A percentile compares a stretch with the other conserved stretches of the same genome.
Evolutionary conservation across 106 monocot genomes (phyloP).

Genomic region (Dioscorea alata): DNA sequence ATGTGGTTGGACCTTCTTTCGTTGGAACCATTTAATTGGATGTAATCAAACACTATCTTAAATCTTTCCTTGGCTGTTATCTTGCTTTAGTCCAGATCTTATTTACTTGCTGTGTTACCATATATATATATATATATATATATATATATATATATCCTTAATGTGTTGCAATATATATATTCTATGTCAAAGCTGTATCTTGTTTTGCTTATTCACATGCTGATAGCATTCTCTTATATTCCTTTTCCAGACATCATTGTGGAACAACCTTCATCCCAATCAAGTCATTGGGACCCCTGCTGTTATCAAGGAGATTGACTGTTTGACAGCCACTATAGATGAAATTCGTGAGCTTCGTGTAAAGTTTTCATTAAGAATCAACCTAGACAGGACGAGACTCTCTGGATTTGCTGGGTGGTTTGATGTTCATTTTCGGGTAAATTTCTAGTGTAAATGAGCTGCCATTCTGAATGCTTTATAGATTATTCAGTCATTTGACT

Average conservation of each 20-base stretch:
- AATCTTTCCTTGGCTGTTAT: too few species aligned
- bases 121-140: too few species aligned
- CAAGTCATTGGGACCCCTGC: conserved; percentile 71
- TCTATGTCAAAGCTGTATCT: neutral
- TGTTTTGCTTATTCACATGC: conserved; percentile 1
- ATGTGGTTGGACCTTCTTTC: neutral
- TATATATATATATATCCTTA: too few species aligned
- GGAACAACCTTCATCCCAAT: conserved; percentile 83
- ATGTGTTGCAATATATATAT: neutral
- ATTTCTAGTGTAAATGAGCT: conserved; percentile 5
- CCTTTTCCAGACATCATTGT: conserved; percentile 68
- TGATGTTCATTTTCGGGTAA: conserved; percentile 97
- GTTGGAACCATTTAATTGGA: too few species aligned
- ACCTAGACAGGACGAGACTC: conserved; percentile 40
- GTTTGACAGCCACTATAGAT: conserved; percentile 81
- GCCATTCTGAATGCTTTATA: too few species aligned
- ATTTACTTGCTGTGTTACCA: too few species aligned
- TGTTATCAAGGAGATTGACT: conserved; percentile 85
- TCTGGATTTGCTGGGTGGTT: conserved; percentile 97
- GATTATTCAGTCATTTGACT: neutral
- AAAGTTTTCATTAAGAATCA: conserved; percentile 42
- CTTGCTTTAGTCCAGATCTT: too few species aligned
- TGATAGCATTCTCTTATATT: neutral
- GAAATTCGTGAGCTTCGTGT: conserved; percentile 54
- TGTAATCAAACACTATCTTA: too few species aligned